A percentile compares a stretch with the other conserved stretches of the same genome.
phyloP scores from a whole-genome alignment of 2,329 filamentous ascomycete genomes.

The Elsinoe perseae region DNA sequence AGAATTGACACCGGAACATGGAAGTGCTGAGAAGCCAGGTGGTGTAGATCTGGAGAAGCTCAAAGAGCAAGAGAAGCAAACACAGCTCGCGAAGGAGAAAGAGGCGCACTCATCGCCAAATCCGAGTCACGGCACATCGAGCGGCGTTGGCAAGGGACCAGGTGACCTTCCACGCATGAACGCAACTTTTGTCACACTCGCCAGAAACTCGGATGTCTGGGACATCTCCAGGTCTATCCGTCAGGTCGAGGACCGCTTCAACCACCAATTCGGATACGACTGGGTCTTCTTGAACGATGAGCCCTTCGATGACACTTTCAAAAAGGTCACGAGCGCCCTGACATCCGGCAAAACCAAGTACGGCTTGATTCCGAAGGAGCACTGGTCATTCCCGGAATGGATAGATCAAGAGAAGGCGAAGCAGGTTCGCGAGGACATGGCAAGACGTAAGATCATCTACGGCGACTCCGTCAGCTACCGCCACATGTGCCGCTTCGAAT shows the following conservation, averaged over 20 bases:
- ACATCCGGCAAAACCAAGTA: constrained; percentile 92
- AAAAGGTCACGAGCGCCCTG: constrained; percentile 77
- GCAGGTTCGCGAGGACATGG: constrained; percentile 91
- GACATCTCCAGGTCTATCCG: constrained; percentile 94
- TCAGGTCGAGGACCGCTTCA: constrained; percentile 96
- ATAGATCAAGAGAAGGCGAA: constrained; percentile 92
- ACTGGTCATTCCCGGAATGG: constrained; percentile 95
- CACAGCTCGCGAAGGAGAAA: background rate
- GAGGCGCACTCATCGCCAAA: constrained; percentile 27
- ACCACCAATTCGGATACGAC: constrained; percentile 91
- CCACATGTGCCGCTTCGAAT: constrained; percentile 99
- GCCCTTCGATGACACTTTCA: constrained; percentile 88
- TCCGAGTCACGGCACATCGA: constrained; percentile 24
- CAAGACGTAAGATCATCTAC: constrained; percentile 90
- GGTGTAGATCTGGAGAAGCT: background rate
- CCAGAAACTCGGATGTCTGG: constrained; percentile 89
- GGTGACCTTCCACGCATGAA: constrained; percentile 70
- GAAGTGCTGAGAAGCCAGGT: background rate
- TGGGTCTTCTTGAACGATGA: constrained; percentile 99
- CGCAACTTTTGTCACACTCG: constrained; percentile 93
- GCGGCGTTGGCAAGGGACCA: constrained; percentile 40
- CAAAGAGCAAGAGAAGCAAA: background rate
- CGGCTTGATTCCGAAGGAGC: constrained; percentile 78
- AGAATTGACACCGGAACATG: constrained; percentile 13
- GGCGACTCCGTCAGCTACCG: constrained; percentile 94